Conservation (phyloP, 2,329 filamentous ascomycete species). For the Fusarium coffeatum region DNA sequence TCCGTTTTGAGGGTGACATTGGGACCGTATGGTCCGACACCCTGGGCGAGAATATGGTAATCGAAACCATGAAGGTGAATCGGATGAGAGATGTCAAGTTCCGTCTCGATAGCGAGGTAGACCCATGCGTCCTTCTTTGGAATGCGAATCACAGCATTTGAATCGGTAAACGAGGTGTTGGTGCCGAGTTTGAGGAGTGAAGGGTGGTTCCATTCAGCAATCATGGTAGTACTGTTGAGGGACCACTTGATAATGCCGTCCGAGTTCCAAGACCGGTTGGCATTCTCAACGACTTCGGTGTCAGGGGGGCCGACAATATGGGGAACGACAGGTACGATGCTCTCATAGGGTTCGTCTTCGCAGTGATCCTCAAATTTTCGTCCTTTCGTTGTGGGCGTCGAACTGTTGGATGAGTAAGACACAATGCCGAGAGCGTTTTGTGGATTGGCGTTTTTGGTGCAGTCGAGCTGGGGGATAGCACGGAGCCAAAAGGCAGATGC, state of each 20-base stretch:
- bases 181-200: constrained; percentile 44
- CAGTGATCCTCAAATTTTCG: constrained; percentile 44
- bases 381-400: constrained; percentile 30
- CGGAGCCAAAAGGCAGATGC: constrained; percentile 63
- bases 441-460: constrained; percentile 54
- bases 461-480: constrained; percentile 57
- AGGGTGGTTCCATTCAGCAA: constrained; percentile 49
- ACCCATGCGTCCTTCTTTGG: constrained; percentile 47
- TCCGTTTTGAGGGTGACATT: constrained; percentile 32
- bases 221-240: constrained; percentile 53
- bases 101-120: constrained; percentile 47
- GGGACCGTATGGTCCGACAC: constrained; percentile 40
- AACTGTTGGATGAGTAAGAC: constrained; percentile 51
- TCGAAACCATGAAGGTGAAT: constrained; percentile 55
- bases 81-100: constrained; percentile 47
- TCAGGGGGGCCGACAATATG: constrained; percentile 48
- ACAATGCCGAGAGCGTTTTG: constrained; percentile 63
- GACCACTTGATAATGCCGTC: constrained; percentile 59
- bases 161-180: constrained; percentile 36
- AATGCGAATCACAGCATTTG: constrained; percentile 49
- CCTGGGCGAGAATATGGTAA: constrained; percentile 47
- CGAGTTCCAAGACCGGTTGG: constrained; percentile 43
- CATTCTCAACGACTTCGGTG: constrained; percentile 47
- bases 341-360: constrained; percentile 51
- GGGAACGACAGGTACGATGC: constrained; percentile 52